phyloP scores from a whole-genome alignment of 75 land plant genomes.

The Picea sitchensis region DNA sequence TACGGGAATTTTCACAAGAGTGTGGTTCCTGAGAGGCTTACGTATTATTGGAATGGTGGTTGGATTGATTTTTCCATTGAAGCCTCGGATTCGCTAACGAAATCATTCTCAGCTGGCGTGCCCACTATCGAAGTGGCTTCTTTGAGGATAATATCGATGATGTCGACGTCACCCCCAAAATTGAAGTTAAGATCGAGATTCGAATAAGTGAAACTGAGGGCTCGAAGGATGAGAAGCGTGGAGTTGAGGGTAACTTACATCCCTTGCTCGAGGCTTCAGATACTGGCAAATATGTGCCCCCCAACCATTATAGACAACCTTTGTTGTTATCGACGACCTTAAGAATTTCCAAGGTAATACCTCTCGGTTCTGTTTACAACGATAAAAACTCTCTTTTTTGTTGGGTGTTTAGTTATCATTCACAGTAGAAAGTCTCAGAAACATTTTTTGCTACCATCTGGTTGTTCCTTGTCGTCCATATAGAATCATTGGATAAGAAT shows the following conservation, averaged over 20 bases:
- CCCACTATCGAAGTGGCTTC: constrained; percentile 29
- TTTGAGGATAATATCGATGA: neutral
- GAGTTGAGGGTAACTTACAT: constrained; percentile 12
- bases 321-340: too few relatives aligned
- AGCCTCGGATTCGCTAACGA: constrained; percentile 16
- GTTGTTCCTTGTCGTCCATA: too few relatives aligned
- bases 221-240: constrained; percentile 19
- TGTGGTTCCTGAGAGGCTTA: neutral
- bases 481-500: too few relatives aligned
- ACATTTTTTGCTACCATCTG: too few relatives aligned
- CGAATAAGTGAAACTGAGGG: constrained; percentile 25
- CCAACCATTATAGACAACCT: neutral
- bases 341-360: too few relatives aligned
- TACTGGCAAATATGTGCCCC: constrained; percentile 1
- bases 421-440: too few relatives aligned
- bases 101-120: constrained; percentile 35
- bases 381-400: too few relatives aligned
- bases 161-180: constrained; percentile 16
- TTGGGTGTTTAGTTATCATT: too few relatives aligned
- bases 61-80: constrained; percentile 35
- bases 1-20: too few relatives aligned
- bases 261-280: neutral
- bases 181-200: constrained; percentile 37
- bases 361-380: too few relatives aligned
- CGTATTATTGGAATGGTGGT: constrained; percentile 31